Evolutionary conservation across 257 asterid species (phyloP).

Genomic region (Capsicum baccatum): DNA sequence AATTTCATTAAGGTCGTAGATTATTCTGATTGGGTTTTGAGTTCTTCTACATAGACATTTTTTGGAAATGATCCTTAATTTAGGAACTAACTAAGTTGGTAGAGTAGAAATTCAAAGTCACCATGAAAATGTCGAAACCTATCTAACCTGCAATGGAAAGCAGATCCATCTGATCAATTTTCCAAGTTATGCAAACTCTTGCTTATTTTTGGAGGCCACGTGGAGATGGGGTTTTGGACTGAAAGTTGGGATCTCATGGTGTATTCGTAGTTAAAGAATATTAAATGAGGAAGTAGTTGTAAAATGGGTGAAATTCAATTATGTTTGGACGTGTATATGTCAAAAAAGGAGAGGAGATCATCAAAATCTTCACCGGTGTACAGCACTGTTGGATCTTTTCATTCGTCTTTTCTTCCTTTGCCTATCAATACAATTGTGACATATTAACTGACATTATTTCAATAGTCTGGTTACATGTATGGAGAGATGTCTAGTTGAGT

Average conservation of each 20-base stretch:
- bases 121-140: background rate
- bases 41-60: background rate
- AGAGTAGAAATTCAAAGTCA: background rate
- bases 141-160: background rate
- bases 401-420: background rate
- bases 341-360: background rate
- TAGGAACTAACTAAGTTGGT: background rate
- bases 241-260: background rate
- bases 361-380: background rate
- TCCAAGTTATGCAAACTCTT: background rate
- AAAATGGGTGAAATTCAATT: background rate
- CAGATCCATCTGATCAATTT: background rate
- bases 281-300: background rate
- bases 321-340: background rate
- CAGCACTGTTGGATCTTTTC: background rate
- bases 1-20: background rate
- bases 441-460: background rate
- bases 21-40: background rate
- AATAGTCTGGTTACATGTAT: background rate
- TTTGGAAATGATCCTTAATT: background rate
- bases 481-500: background rate
- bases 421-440: background rate
- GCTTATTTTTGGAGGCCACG: background rate
- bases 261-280: background rate
- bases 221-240: background rate